Base-by-base conservation (phyloP, 2,329 filamentous ascomycete species). In the Pseudocercospora musae region DNA sequence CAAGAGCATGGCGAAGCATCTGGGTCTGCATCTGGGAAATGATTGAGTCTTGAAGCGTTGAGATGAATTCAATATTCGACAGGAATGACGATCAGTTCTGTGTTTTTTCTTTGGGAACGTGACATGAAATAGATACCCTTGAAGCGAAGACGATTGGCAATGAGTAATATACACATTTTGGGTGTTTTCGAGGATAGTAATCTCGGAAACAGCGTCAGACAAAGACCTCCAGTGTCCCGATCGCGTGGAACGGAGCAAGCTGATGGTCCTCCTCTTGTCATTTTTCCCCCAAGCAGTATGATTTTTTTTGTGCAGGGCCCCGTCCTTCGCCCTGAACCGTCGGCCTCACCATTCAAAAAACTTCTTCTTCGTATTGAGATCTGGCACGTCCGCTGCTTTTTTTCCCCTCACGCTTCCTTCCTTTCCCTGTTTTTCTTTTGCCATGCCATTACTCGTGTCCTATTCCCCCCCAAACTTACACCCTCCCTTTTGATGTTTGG, bases 1-100 rank as follows among this genome's bases (percentile, higher is more conserved):
- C 80, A 75, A 69, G 65, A 63, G 52, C 50, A 61, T 49, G 66
- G 59, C 9, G 61, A 63, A 58, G 66, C 63, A 31, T 68, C 63
- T 27, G 62, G 63, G 10, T 62, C 63, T 40, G 27, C 11, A 15
- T 37, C 8, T 31, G 29, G 8, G 29, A 31, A 8, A 31, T 31
- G 29, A 31, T 27, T 27, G 27, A 8, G 8, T 29, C 27, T 6
- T 3, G 31, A 5, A 33, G 31, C 8, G 11, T 6, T 37, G 33
- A n/a, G 33, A 37, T n/a, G 33, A 37, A 11, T n/a, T n/a, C 15
- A 15, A 40, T 7, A 18, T n/a, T 40, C 29, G 29, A 54, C 52
- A 54, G 52, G 29, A 37, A 49, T 40, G 23, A 4, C 18, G 1
- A 8, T 49, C 7, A 13, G 40, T n/a, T 46, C 2, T 31, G 29